A percentile compares a stretch with the other conserved stretches of the same genome.
These are phyloP conservation scores for Bipolaris sorokiniana DNA, from an alignment of 2,329 filamentous ascomycete genomes.

Conservation along the genomic window DNA sequence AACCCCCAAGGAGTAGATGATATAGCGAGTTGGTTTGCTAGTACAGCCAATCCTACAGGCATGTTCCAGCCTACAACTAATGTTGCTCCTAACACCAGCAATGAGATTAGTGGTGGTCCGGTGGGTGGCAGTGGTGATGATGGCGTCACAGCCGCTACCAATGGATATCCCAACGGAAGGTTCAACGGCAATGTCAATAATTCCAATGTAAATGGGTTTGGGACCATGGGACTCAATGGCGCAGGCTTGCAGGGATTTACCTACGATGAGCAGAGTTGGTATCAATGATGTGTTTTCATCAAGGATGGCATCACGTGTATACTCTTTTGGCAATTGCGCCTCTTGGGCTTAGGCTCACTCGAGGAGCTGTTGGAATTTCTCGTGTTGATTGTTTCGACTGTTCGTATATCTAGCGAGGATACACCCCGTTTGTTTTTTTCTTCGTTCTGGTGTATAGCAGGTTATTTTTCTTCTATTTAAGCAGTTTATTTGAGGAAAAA, in stretches of 20 bases:
- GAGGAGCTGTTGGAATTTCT: too few species aligned
- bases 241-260: conserved; percentile 30
- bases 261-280: conserved; percentile 38
- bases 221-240: conserved; percentile 11
- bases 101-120: conserved; percentile 27
- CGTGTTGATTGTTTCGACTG: too few species aligned
- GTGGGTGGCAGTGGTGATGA: conserved; percentile 17
- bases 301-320: background rate
- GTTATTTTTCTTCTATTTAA: too few species aligned
- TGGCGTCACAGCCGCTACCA: background rate
- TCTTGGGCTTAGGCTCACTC: background rate
- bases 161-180: conserved; percentile 19
- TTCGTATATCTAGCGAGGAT: too few species aligned
- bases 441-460: too few species aligned
- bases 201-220: conserved; percentile 13
- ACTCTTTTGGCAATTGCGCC: background rate
- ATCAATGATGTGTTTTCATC: conserved; percentile 14
- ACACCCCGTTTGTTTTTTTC: too few species aligned
- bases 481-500: too few species aligned
- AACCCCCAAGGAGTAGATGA: conserved; percentile 40
- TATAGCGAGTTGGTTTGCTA: conserved; percentile 40
- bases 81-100: conserved; percentile 4
- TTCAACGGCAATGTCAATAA: conserved; percentile 7
- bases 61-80: conserved; percentile 9
- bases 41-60: conserved; percentile 22